Evolutionary conservation across 495 filamentous ascomycete species (phyloP).

Genomic region (Hyaloscypha finlandica): DNA sequence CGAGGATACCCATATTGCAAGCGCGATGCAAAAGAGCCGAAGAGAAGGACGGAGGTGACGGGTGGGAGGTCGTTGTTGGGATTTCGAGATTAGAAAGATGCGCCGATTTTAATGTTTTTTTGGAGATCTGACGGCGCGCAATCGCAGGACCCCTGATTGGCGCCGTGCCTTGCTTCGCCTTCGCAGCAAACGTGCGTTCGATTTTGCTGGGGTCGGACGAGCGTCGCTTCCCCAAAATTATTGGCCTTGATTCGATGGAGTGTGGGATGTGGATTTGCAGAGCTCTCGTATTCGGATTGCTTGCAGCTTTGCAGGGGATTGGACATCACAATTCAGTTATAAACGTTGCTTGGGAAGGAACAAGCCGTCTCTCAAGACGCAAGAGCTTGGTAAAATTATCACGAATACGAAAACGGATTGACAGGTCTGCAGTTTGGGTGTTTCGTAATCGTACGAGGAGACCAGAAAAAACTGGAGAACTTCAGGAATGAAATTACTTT

Average conservation of each 20-base stretch:
- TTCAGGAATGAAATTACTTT: neutral
- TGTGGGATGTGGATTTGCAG: neutral
- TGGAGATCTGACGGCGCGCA: conserved; percentile 11
- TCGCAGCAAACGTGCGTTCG: neutral
- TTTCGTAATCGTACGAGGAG: neutral
- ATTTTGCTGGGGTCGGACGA: neutral
- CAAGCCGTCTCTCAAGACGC: neutral
- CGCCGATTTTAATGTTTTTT: conserved; percentile 15
- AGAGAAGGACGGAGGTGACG: neutral
- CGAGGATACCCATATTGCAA: conserved; percentile 51
- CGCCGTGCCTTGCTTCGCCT: neutral
- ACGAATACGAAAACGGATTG: neutral
- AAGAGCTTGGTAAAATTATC: neutral
- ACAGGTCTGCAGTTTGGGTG: neutral
- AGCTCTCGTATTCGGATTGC: neutral
- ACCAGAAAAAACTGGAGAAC: neutral
- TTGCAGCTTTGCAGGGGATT: no score
- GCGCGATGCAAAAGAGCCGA: neutral
- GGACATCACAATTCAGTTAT: neutral
- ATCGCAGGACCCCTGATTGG: conserved; percentile 18
- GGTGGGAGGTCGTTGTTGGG: conserved; percentile 6
- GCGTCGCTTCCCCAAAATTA: neutral
- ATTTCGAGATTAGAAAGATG: neutral
- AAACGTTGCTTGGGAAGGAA: neutral
- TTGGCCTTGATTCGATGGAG: neutral